These are phyloP conservation scores for Tremella mesenterica DNA, from an alignment of 768 basidiomycete species.

Conservation along the genomic window DNA sequence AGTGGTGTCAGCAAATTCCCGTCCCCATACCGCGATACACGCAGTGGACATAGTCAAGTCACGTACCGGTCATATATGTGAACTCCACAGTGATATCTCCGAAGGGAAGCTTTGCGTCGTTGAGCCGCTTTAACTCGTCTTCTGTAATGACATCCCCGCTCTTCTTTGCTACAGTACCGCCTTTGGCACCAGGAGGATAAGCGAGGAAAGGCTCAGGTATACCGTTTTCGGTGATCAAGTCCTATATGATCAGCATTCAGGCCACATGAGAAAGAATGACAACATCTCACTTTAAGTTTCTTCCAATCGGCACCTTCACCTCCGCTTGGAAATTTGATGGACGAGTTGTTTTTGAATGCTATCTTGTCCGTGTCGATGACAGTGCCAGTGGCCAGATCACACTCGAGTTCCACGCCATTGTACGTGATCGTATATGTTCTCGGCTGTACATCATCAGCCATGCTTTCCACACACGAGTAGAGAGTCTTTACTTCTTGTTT, in stretches of 20 bases:
- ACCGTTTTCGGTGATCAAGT: slow-evolving; percentile 27
- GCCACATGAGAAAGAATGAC: background rate
- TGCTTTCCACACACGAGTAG: background rate
- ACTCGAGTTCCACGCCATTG: slow-evolving; percentile 36
- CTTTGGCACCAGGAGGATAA: slow-evolving; percentile 37
- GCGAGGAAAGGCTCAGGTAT: slow-evolving; percentile 42
- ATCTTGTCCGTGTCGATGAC: slow-evolving; percentile 33
- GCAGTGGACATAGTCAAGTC: background rate
- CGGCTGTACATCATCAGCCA: slow-evolving; percentile 9
- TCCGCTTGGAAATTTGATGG: slow-evolving; percentile 38
- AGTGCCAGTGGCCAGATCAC: slow-evolving; percentile 30
- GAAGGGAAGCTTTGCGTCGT: slow-evolving; percentile 33
- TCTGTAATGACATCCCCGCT: slow-evolving; percentile 32
- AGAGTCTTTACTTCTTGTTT: slow-evolving; percentile 12
- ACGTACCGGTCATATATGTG: slow-evolving; percentile 32
- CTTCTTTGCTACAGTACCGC: slow-evolving; percentile 38
- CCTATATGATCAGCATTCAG: slow-evolving; percentile 9
- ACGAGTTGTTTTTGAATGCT: slow-evolving; percentile 30
- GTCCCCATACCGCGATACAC: background rate
- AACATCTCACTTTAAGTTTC: slow-evolving; percentile 40
- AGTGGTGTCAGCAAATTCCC: background rate
- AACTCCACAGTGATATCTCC: slow-evolving; percentile 37
- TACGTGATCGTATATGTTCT: slow-evolving; percentile 31
- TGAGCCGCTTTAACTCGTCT: slow-evolving; percentile 32
- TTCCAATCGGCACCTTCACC: slow-evolving; percentile 45